These are phyloP conservation scores for Mycena rosella DNA, from an alignment of 768 basidiomycete genomes.

Conservation along the genomic window DNA sequence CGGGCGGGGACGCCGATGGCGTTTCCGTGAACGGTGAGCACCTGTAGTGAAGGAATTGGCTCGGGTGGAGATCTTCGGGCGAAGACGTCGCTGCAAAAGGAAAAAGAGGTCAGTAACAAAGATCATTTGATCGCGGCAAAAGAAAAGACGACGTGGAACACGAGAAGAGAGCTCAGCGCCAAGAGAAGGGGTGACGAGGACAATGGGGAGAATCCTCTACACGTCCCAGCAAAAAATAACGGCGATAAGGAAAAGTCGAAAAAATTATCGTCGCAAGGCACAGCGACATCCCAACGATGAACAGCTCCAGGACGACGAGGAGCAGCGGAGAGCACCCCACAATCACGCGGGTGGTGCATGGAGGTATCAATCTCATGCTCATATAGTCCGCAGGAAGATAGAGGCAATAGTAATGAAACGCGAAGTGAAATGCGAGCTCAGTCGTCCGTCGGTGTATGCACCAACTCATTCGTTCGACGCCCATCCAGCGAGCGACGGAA, in stretches of 20 bases:
- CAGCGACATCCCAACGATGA: neutral
- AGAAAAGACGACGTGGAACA: constrained; percentile 14
- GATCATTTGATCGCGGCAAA: constrained; percentile 14
- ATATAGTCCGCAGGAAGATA: constrained; percentile 8
- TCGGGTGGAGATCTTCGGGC: neutral
- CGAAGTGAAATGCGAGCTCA: neutral
- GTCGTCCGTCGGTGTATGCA: neutral
- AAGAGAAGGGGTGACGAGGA: constrained; percentile 6
- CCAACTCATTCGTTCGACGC: constrained; percentile 8
- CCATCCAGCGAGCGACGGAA: constrained; percentile 2
- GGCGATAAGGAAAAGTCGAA: constrained; percentile 11
- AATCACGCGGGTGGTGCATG: constrained; percentile 8
- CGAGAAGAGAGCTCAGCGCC: constrained; percentile 9
- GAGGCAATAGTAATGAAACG: neutral
- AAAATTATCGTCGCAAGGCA: constrained; percentile 13
- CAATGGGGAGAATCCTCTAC: neutral
- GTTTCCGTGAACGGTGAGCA: constrained; percentile 8
- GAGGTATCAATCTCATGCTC: constrained; percentile 13
- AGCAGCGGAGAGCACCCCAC: constrained; percentile 1
- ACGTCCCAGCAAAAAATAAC: constrained; percentile 7
- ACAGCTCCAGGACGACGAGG: constrained; percentile 7
- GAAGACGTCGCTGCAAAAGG: constrained; percentile 12
- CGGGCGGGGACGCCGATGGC: neutral
- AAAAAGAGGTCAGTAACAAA: constrained; percentile 16
- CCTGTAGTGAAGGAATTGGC: constrained; percentile 1